A percentile compares a stretch with the other conserved stretches of the same genome.
Evolutionary conservation across 176 grass and related monocot species (phyloP).

Genomic region (Saccharum spontaneum): DNA sequence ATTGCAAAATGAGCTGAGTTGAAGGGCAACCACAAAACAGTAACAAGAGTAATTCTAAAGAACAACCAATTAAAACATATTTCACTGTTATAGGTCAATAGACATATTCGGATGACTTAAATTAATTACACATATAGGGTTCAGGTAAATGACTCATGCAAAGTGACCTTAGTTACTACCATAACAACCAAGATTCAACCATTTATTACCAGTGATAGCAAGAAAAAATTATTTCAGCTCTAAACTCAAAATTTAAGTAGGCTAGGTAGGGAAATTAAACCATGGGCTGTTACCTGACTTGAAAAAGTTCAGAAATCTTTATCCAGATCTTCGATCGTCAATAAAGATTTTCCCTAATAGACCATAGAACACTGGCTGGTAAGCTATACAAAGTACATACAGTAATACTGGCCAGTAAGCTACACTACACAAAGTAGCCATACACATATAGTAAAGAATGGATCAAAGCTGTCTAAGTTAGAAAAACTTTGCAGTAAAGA

Average conservation of each 20-base stretch:
- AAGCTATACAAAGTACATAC: background rate
- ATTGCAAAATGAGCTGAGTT: background rate
- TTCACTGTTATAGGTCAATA: background rate
- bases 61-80: background rate
- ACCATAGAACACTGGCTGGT: background rate
- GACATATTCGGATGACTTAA: background rate
- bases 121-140: background rate
- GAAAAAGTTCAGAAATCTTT: background rate
- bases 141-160: background rate
- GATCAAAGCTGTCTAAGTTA: conserved; percentile 1
- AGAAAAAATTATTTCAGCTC: background rate
- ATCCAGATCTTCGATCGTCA: background rate
- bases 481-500: conserved; percentile 7
- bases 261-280: background rate
- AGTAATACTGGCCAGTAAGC: background rate
- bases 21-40: background rate
- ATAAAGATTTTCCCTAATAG: background rate
- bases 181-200: background rate
- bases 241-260: background rate
- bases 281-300: background rate
- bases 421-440: background rate
- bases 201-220: background rate
- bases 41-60: background rate
- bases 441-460: background rate
- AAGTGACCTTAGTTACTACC: background rate